Evolutionary conservation across 148 eudicot genomes (phyloP), one percentile per base, ranked within the genome.

Genomic region (Chenopodium suecicum): DNA sequence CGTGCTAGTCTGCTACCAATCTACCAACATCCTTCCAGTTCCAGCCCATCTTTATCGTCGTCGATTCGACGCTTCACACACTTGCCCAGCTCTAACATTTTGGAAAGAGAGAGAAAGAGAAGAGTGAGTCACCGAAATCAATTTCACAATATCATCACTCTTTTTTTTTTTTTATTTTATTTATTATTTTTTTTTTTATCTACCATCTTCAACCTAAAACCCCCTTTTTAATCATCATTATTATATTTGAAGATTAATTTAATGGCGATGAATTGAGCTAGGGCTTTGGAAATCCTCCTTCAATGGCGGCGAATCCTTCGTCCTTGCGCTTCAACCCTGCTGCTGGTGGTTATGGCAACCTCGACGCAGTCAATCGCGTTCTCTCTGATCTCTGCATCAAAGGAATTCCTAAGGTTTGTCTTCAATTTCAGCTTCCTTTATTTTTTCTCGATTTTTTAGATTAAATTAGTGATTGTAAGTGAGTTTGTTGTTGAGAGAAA

Each of bases 351-450:
- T 87, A 85, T 74, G 92, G 91, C 6, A 92, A 89, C 89, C 84
- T 90, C 50, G 98, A 96, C 32, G 90, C 95, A 47, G 86, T 94
- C 37, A 92, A 92, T 79, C 90, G 99, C 34, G 89, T 94, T 68
- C 89, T 96, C n/a, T 86, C 88, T 68, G 98, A 94, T 90, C 94
- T 96, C 23, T 91, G 97, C 84, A 88, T 90, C 85, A 81, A 90
- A 82, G 94, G 89, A 60, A 89, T 75, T 83, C 97, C 98, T 20
- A 94, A 88, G 95, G 99, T 96, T 74, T 9, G 56, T 81, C 7
- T 16, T 68, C 13, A 22, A 12, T n/a, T 54, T 78, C 9, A 19
- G 23, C 17, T 70, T 64, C 19, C 12, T 27, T 37, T 79, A 10
- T 54, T 54, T 58, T 4, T 79, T 22, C 70, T 17, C 13, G 63